Evolutionary conservation across 306 rosid species (phyloP).

Genomic region (Pterocarpus macrocarpus): DNA sequence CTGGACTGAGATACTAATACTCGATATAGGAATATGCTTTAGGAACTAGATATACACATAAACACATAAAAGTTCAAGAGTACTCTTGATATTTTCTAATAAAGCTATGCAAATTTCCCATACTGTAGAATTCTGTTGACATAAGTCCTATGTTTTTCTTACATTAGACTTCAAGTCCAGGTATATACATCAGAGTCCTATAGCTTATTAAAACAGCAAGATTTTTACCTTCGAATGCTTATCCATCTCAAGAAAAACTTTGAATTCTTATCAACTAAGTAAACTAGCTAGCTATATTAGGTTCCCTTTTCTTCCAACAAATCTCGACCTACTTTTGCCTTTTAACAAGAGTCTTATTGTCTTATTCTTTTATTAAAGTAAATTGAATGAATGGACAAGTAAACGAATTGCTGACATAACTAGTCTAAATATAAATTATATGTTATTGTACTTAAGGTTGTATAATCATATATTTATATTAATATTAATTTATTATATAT

Average conservation of each 20-base stretch:
- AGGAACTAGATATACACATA: too few relatives aligned
- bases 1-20: too few relatives aligned
- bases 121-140: neutral
- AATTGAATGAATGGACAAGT: neutral
- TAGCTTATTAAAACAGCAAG: neutral
- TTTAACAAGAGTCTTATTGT: neutral
- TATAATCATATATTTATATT: too few relatives aligned
- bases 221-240: neutral
- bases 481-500: neutral
- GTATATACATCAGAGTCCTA: neutral
- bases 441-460: neutral
- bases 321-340: neutral
- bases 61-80: neutral
- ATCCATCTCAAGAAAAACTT: neutral
- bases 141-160: neutral
- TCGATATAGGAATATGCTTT: too few relatives aligned
- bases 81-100: neutral
- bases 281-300: neutral
- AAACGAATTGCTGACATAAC: neutral
- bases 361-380: neutral
- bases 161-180: neutral
- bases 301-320: neutral
- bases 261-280: neutral
- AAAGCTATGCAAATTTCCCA: neutral
- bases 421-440: neutral